phyloP scores from a whole-genome alignment of 176 grass and related monocot genomes.

The Rhipidocladum racemiflorum region DNA sequence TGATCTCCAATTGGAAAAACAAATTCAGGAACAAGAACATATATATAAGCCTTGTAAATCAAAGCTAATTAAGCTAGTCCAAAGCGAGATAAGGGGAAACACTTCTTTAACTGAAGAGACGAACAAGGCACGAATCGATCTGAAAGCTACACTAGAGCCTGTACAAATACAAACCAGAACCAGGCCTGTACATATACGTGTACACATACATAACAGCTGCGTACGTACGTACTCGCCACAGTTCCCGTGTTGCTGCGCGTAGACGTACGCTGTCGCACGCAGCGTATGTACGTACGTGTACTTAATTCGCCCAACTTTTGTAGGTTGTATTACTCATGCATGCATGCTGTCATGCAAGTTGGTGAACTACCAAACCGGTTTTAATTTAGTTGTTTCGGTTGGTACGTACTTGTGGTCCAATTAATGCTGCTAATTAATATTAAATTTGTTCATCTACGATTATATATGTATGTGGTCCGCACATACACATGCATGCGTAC shows the following conservation, averaged over 20 bases:
- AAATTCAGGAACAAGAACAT: not conserved
- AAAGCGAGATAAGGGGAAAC: not conserved
- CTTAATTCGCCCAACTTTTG: not conserved
- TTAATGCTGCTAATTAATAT: not conserved
- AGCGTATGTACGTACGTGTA: not conserved
- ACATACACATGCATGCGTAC: not conserved
- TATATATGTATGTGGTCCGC: not conserved
- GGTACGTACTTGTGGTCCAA: not conserved
- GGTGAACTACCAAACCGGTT: not conserved
- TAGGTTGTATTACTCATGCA: not conserved
- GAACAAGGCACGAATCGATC: not conserved
- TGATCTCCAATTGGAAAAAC: not conserved
- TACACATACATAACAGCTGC: not conserved
- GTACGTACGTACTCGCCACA: not conserved
- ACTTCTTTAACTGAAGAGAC: not conserved
- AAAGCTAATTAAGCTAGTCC: not conserved
- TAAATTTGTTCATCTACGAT: not conserved
- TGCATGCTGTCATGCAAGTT: not conserved
- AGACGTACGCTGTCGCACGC: not conserved
- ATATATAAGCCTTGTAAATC: not conserved
- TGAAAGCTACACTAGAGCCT: not conserved
- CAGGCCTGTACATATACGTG: not conserved
- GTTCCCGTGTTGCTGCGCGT: not conserved
- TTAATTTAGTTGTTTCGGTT: conserved; percentile 5
- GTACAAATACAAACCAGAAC: not conserved